Base-by-base conservation (phyloP, 129 eudicot species). In the Kitagawia praeruptora region DNA sequence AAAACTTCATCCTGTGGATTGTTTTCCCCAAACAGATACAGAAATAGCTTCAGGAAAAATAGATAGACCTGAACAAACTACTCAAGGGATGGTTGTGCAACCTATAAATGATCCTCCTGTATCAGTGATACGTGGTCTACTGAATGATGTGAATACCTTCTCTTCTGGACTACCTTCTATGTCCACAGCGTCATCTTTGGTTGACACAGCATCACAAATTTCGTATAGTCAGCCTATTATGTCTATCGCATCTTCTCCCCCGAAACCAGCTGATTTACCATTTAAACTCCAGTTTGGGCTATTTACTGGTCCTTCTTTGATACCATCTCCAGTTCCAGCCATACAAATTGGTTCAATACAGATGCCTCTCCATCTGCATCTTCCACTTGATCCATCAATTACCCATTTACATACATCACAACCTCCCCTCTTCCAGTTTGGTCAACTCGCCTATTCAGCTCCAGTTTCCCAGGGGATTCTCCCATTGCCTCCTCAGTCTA, bases 311-410 rank as follows among this genome's bases (percentile, higher is more conserved):
- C 98, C 97, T 64, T 86, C 99, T 82, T 84, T 96, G 54, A 87
- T 96, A 77, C 97, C 98, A 34, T 89, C 99, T 70, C 99, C 99
- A 19, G 89, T 96, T 82, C 98, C 97, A 48, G 85, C 99, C 34
- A 96, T 96, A 83, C 99, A 96, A 84, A 96, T 96, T 75, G 99
- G 99, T 81, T 96, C 99, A 1, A 96, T 96, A 66, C 99, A 92
- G 88, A 96, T 96, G 97, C 99, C 99, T 45, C 95, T 92, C 37
- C 98, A 92, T 70, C 85, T 92, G 79, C 94, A 89, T 56, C 89
- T 93, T 58, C 91, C 93, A 61, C 82, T 91, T 81, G 96, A 89
- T 74, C 87, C 93, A 11, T 85, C 98, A 73, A 78, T 92, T 83
- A 72, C 85, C 75, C 96, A 95, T 61, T n/a, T 90, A 64, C 95